These are phyloP conservation scores for Wickerhamomyces mucosus DNA, from an alignment of 805 yeast species.

Conservation along the genomic window DNA sequence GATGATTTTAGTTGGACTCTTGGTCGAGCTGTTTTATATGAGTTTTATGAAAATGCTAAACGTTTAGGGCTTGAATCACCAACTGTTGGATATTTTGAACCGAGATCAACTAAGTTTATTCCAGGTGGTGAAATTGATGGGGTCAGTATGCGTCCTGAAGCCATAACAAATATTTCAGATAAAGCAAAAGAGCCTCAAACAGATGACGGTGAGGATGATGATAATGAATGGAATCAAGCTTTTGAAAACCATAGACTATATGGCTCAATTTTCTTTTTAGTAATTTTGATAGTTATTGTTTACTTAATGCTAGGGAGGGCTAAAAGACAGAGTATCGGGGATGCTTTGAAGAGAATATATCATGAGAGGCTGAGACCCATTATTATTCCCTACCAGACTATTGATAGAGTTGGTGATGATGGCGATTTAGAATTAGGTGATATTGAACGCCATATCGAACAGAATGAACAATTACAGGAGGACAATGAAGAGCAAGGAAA, in stretches of 20 bases:
- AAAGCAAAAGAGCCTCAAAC: constrained; percentile 22
- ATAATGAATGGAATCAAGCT: constrained; percentile 31
- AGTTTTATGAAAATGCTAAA: constrained; percentile 38
- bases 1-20: constrained; percentile 45
- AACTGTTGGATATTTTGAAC: constrained; percentile 36
- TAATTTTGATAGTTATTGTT: constrained; percentile 20
- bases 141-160: constrained; percentile 34
- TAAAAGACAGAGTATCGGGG: constrained; percentile 13
- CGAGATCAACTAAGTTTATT: constrained; percentile 36
- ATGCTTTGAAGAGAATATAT: constrained; percentile 7
- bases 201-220: constrained; percentile 20
- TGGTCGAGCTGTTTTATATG: constrained; percentile 54
- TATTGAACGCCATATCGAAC: constrained; percentile 1
- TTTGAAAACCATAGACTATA: constrained; percentile 23
- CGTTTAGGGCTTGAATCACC: constrained; percentile 7
- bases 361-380: constrained; percentile 4
- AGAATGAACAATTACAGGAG: too few relatives aligned
- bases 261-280: constrained; percentile 28
- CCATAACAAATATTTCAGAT: constrained; percentile 15
- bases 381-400: constrained; percentile 2
- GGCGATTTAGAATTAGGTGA: constrained; percentile 13
- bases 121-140: constrained; percentile 45
- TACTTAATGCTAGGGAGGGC: constrained; percentile 28
- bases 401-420: constrained; percentile 1
- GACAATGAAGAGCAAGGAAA: constrained; percentile 1